phyloP scores from a whole-genome alignment of 345 rosid genomes.

The Lenwebbia sp. region DNA sequence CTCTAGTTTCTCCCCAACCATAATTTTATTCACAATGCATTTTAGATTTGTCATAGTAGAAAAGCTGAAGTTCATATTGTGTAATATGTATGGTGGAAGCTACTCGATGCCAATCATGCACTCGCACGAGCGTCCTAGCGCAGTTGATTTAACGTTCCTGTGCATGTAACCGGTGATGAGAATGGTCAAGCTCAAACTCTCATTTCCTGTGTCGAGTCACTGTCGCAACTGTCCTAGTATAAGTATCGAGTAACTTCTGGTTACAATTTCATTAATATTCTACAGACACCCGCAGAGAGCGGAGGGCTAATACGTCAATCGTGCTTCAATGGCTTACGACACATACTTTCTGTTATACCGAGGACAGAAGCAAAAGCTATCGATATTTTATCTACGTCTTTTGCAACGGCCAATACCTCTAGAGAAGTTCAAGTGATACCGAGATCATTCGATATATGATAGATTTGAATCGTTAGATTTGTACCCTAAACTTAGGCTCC shows the following conservation, averaged over 20 bases:
- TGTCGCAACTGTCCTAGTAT: background rate
- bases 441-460: background rate
- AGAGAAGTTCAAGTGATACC: background rate
- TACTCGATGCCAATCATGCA: background rate
- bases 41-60: background rate
- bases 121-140: background rate
- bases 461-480: background rate
- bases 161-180: background rate
- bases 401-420: background rate
- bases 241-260: background rate
- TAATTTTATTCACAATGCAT: background rate
- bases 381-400: background rate
- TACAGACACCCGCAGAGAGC: background rate
- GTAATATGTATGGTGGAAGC: background rate
- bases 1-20: background rate
- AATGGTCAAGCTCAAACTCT: background rate
- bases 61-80: background rate
- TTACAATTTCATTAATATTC: background rate
- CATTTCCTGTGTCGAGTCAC: background rate
- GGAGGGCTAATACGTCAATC: background rate
- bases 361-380: background rate
- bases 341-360: background rate
- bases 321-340: no score
- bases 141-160: background rate
- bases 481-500: background rate